Conservation (phyloP, 2,329 filamentous ascomycete species). For the Metarhizium album region DNA sequence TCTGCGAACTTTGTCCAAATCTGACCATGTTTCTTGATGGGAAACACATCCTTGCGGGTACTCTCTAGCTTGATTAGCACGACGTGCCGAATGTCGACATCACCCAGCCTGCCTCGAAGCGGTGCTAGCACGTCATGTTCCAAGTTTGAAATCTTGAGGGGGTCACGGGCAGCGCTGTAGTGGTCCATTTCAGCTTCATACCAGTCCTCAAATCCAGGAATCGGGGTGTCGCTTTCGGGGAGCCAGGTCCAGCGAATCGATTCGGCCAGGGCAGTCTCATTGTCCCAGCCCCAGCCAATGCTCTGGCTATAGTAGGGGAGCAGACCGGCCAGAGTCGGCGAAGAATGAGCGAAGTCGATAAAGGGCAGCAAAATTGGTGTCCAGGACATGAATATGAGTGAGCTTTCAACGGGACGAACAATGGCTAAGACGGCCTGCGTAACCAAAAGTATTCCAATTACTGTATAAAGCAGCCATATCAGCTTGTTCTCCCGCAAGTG, state of each 20-base stretch:
- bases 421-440: constrained; percentile 15
- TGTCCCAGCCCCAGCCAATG: constrained; percentile 17
- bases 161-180: constrained; percentile 26
- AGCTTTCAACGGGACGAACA: constrained; percentile 20
- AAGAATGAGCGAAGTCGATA: constrained; percentile 21
- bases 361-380: constrained; percentile 22
- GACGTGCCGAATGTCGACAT: constrained; percentile 30
- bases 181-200: constrained; percentile 13
- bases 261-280: constrained; percentile 15
- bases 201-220: constrained; percentile 18
- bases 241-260: constrained; percentile 15
- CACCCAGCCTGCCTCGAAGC: constrained; percentile 15
- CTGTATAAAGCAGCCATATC: constrained; percentile 9
- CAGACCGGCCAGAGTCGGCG: constrained; percentile 17
- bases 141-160: constrained; percentile 30
- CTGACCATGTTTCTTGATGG: constrained; percentile 28
- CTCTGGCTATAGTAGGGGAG: constrained; percentile 15
- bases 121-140: constrained; percentile 20
- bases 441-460: constrained; percentile 15
- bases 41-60: constrained; percentile 33
- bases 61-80: constrained; percentile 32
- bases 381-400: constrained; percentile 25
- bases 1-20: constrained; percentile 25
- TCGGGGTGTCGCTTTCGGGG: constrained; percentile 8
- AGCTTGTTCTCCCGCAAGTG: not conserved